Evolutionary conservation across 2,329 filamentous ascomycete species (phyloP).

Genomic region (Exophiala dermatitidis): DNA sequence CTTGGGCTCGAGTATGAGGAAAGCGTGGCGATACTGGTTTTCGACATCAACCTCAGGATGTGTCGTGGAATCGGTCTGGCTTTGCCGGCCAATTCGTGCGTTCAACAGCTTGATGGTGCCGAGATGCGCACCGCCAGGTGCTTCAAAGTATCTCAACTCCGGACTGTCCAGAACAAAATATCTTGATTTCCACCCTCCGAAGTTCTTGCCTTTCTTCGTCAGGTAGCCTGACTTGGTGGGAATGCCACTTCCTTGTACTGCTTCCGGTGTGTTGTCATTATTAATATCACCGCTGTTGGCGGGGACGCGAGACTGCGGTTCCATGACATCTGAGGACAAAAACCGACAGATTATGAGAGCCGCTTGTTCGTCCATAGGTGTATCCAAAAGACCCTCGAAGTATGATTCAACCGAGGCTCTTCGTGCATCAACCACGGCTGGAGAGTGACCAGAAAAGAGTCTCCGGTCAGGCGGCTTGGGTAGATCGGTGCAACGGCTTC

Average conservation of each 20-base stretch:
- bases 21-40: slow-evolving; percentile 93
- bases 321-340: slow-evolving; percentile 61
- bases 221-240: slow-evolving; percentile 80
- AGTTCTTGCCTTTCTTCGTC: slow-evolving; percentile 96
- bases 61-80: slow-evolving; percentile 29
- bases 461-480: slow-evolving; percentile 74
- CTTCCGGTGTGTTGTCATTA: slow-evolving; percentile 30
- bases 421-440: slow-evolving; percentile 84
- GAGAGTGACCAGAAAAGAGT: slow-evolving; percentile 85
- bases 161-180: slow-evolving; percentile 64
- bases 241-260: slow-evolving; percentile 51
- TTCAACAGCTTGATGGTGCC: slow-evolving; percentile 87
- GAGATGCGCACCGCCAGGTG: slow-evolving; percentile 79
- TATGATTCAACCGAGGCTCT: slow-evolving; percentile 75
- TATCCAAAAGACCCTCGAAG: slow-evolving; percentile 77
- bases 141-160: slow-evolving; percentile 82
- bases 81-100: slow-evolving; percentile 89
- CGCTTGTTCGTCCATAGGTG: slow-evolving; percentile 66
- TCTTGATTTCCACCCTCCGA: slow-evolving; percentile 93
- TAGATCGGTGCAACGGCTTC: slow-evolving; percentile 63
- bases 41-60: slow-evolving; percentile 63
- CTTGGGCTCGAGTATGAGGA: slow-evolving; percentile 90
- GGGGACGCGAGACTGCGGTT: slow-evolving; percentile 36
- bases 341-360: slow-evolving; percentile 82
- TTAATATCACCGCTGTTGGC: slow-evolving; percentile 15